Conservation (phyloP, 352 stramenopile species). For the Pythium chondricola region DNA sequence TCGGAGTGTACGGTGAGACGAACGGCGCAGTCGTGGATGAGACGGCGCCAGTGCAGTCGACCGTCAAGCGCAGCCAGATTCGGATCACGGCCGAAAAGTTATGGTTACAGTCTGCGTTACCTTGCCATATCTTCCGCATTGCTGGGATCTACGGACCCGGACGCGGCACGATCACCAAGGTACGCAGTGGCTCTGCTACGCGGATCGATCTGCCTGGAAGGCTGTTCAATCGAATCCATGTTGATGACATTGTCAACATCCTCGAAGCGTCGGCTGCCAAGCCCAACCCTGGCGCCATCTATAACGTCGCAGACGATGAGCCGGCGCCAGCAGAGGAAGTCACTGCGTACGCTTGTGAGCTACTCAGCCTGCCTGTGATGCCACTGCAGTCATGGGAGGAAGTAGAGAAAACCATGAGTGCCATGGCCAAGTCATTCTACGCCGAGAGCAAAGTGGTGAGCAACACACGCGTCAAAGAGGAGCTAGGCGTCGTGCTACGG, state of each 20-base stretch:
- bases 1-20: slow-evolving; percentile 91
- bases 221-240: slow-evolving; percentile 87
- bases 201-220: slow-evolving; percentile 70
- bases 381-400: slow-evolving; percentile 67
- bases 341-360: slow-evolving; percentile 66
- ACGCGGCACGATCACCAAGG: slow-evolving; percentile 71
- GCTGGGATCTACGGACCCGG: slow-evolving; percentile 90
- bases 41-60: slow-evolving; percentile 58
- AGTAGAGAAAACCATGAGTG: slow-evolving; percentile 65
- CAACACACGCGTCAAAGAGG: slow-evolving; percentile 68
- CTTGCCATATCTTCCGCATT: slow-evolving; percentile 85
- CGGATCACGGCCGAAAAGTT: slow-evolving; percentile 68
- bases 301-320: slow-evolving; percentile 89
- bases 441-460: slow-evolving; percentile 76
- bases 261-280: slow-evolving; percentile 58
- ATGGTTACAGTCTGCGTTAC: slow-evolving; percentile 69
- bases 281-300: slow-evolving; percentile 63
- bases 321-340: slow-evolving; percentile 78
- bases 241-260: slow-evolving; percentile 85
- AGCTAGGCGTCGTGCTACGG: slow-evolving; percentile 59
- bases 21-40: slow-evolving; percentile 82
- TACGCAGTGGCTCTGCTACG: slow-evolving; percentile 56
- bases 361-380: slow-evolving; percentile 46
- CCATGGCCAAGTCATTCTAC: slow-evolving; percentile 85
- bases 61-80: slow-evolving; percentile 58